Conservation (phyloP, 179 eudicot genomes). For the Silene noctiflora region DNA sequence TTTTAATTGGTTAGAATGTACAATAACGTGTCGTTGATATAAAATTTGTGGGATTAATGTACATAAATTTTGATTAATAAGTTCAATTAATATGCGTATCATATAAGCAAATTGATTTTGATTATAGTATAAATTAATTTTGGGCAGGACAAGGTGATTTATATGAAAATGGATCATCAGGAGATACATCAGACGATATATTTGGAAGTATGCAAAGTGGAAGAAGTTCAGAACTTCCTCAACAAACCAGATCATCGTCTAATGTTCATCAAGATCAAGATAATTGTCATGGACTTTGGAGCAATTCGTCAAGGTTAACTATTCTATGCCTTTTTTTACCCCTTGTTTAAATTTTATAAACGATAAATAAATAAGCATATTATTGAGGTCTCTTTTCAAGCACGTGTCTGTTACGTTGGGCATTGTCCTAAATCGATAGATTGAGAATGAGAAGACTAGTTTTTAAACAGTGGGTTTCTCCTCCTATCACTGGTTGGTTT, state of each 20-base stretch:
- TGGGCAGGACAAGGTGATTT: constrained; percentile 52
- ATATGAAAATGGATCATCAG: constrained; percentile 69
- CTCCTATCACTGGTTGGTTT: too few relatives aligned
- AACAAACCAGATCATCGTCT: constrained; percentile 20
- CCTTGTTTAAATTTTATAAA: background rate
- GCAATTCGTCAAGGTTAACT: constrained; percentile 67
- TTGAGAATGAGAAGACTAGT: too few relatives aligned
- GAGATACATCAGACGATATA: constrained; percentile 76
- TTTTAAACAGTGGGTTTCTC: too few relatives aligned
- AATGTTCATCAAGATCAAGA: constrained; percentile 44
- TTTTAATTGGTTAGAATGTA: background rate
- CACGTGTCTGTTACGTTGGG: too few relatives aligned
- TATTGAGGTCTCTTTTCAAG: too few relatives aligned
- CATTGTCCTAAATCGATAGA: too few relatives aligned
- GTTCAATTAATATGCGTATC: too few relatives aligned
- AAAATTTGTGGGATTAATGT: too few relatives aligned
- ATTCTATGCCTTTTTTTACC: background rate
- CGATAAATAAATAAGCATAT: too few relatives aligned
- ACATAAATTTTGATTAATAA: too few relatives aligned
- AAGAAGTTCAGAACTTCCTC: constrained; percentile 35
- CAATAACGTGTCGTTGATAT: background rate
- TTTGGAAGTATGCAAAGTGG: constrained; percentile 43
- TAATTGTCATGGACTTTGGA: constrained; percentile 52
- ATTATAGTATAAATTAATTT: background rate
- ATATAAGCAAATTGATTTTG: too few relatives aligned